Evolutionary conservation across 1,284 basidiomycete species (phyloP).

Genomic region (Sphaerobolus stellatus): DNA sequence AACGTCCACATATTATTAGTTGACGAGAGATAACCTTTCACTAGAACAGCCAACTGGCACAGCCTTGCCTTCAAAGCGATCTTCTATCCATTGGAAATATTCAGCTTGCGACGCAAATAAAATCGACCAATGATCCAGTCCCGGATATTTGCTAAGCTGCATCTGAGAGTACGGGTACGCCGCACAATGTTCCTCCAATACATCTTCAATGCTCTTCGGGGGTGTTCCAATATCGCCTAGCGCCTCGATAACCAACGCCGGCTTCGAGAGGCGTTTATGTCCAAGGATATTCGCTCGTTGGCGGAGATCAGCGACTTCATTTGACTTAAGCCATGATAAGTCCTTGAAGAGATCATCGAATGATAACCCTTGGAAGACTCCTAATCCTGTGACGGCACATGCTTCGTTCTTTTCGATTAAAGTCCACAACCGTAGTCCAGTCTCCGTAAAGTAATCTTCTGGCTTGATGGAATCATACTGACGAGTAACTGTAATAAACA

Average conservation of each 20-base stretch:
- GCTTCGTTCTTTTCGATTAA: slow-evolving; percentile 2
- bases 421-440: not conserved
- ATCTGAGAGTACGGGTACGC: not conserved
- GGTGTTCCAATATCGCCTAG: not conserved
- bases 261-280: not conserved
- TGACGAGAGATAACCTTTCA: too few relatives aligned
- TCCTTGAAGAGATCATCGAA: slow-evolving; percentile 7
- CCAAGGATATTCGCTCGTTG: not conserved
- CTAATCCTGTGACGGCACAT: slow-evolving; percentile 1
- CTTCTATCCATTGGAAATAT: slow-evolving; percentile 8
- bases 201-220: slow-evolving; percentile 1
- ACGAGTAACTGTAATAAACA: slow-evolving; percentile 1
- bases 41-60: too few relatives aligned
- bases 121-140: not conserved
- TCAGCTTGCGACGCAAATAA: slow-evolving; percentile 2
- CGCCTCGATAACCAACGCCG: slow-evolving; percentile 2
- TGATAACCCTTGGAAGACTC: slow-evolving; percentile 1
- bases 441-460: slow-evolving; percentile 2
- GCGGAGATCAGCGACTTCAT: slow-evolving; percentile 3
- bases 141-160: slow-evolving; percentile 7
- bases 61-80: not conserved
- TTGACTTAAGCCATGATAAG: slow-evolving; percentile 1
- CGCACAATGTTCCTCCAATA: slow-evolving; percentile 1
- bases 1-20: too few relatives aligned
- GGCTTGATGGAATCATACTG: slow-evolving; percentile 4